Evolutionary conservation across 78 protist species (phyloP).

Genomic region (Dictyostelium brefeldianum): DNA sequence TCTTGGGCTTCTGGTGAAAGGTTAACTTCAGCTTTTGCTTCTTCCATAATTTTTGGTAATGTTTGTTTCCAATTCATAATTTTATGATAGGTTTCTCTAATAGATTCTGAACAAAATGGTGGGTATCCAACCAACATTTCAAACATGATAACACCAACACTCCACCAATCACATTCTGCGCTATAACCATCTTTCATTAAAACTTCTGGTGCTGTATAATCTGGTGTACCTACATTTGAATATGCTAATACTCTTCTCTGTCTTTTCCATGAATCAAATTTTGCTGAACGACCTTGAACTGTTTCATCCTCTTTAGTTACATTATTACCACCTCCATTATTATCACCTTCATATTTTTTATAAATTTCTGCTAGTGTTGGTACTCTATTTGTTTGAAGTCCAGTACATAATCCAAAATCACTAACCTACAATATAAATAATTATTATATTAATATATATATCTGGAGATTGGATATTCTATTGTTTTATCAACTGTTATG

Average conservation of each 20-base stretch:
- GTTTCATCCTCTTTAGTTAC: conserved; percentile 62
- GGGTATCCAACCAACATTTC: conserved; percentile 92
- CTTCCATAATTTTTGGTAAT: conserved; percentile 82
- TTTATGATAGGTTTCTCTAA: conserved; percentile 87
- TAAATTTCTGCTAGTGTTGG: conserved; percentile 79
- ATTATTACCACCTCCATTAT: conserved; percentile 27
- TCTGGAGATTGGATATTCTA: too few relatives aligned
- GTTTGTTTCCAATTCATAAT: conserved; percentile 83
- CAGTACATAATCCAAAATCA: conserved; percentile 94
- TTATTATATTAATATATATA: background rate
- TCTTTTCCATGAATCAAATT: conserved; percentile 86
- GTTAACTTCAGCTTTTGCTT: conserved; percentile 83
- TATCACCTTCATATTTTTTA: conserved; percentile 68
- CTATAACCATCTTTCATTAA: conserved; percentile 92
- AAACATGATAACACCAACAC: conserved; percentile 93
- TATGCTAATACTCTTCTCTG: conserved; percentile 83
- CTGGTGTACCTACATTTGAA: conserved; percentile 94
- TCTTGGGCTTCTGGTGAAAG: conserved; percentile 85
- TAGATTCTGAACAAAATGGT: conserved; percentile 91
- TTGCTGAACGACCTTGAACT: conserved; percentile 35
- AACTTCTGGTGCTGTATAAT: conserved; percentile 96
- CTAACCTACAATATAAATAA: conserved; percentile 85
- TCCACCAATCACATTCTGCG: conserved; percentile 96
- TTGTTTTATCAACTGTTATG: background rate
- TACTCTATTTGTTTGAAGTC: conserved; percentile 83